These are phyloP conservation scores for Theobroma cacao DNA, from an alignment of 345 rosid genomes.

Conservation along the genomic window DNA sequence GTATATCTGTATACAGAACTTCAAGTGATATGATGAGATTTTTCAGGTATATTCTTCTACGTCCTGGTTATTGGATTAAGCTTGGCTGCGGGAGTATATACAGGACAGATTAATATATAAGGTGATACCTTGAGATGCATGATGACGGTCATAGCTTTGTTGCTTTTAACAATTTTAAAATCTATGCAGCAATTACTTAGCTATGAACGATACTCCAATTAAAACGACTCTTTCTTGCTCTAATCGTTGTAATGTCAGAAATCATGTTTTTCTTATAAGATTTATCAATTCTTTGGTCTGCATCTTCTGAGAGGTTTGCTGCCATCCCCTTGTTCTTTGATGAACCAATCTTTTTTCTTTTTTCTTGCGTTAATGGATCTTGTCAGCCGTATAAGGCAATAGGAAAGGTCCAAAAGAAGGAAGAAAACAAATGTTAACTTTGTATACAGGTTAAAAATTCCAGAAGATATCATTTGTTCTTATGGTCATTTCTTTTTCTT, in stretches of 20 bases:
- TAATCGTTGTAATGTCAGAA: neutral
- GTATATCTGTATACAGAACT: neutral
- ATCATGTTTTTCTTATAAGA: neutral
- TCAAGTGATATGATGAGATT: neutral
- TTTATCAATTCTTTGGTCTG: neutral
- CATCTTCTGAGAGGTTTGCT: neutral
- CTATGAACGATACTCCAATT: neutral
- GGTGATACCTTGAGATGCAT: neutral
- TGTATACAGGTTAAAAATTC: neutral
- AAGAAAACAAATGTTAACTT: neutral
- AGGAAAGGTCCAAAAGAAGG: neutral
- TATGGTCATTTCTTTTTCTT: neutral
- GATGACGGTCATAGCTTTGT: neutral
- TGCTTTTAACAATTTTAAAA: neutral
- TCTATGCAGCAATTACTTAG: neutral
- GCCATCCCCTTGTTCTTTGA: neutral
- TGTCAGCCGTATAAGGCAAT: neutral
- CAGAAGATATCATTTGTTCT: neutral
- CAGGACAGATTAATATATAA: neutral
- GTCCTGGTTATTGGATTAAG: neutral
- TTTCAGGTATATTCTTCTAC: neutral
- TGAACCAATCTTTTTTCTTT: neutral
- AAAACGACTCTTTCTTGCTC: neutral
- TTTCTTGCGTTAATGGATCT: neutral
- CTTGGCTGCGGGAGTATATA: neutral